Evolutionary conservation across 169 alveolate genomes (phyloP).

Genomic region (Perkinsus chesapeaki): DNA sequence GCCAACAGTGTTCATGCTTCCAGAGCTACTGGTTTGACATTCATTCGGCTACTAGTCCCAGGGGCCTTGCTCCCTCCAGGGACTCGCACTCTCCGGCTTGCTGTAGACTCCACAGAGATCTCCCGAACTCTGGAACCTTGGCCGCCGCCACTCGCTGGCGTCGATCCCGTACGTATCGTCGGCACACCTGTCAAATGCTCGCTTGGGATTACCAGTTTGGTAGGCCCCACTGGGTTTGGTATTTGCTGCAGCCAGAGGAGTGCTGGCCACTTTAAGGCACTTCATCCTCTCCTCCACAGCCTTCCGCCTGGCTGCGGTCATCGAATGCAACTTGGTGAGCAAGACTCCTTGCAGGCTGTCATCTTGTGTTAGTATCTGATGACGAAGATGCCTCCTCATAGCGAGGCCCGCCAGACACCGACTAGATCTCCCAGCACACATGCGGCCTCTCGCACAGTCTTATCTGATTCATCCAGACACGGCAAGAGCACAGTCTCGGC

Average conservation of each 20-base stretch:
- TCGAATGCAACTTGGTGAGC: background rate
- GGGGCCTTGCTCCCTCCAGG: background rate
- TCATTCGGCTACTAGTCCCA: background rate
- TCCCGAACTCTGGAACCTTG: background rate
- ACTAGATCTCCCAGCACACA: background rate
- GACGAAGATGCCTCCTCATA: background rate
- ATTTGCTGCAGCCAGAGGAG: background rate
- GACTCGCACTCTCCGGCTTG: background rate
- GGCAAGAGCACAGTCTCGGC: slow-evolving; percentile 1
- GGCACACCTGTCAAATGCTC: background rate
- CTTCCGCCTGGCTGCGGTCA: background rate
- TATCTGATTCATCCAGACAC: background rate
- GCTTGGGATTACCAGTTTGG: background rate
- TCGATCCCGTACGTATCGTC: background rate
- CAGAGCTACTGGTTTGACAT: background rate
- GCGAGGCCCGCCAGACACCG: background rate
- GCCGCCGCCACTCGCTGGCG: background rate
- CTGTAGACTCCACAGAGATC: background rate
- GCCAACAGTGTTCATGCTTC: background rate
- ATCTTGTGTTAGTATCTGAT: background rate
- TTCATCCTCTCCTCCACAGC: background rate
- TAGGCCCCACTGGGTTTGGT: background rate
- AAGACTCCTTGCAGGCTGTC: background rate
- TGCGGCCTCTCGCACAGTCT: background rate
- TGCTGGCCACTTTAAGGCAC: background rate